phyloP scores from a whole-genome alignment of 2,329 filamentous ascomycete species.

The Penicillium glabrum region DNA sequence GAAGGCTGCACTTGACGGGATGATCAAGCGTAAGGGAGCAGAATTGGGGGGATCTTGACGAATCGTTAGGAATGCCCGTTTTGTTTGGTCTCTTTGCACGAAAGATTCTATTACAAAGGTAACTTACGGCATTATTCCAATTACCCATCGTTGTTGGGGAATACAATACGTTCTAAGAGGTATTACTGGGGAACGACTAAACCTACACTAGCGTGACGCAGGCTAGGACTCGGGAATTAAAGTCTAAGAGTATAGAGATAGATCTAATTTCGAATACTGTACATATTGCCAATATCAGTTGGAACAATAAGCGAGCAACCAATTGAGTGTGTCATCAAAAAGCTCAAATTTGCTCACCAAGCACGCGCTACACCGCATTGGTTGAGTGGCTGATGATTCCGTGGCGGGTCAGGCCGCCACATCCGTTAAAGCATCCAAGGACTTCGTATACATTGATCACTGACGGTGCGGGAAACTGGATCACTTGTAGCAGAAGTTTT shows the following conservation, averaged over 20 bases:
- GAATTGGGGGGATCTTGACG: background rate
- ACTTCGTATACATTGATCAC: background rate
- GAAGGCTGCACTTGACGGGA: conserved; percentile 1
- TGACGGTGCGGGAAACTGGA: background rate
- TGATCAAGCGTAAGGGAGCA: background rate
- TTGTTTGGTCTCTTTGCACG: conserved; percentile 3
- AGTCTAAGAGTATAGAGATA: too few species aligned
- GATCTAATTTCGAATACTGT: too few species aligned
- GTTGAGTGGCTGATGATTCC: background rate
- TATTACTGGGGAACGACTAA: too few species aligned
- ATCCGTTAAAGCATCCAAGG: too few species aligned
- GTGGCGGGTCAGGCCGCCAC: background rate
- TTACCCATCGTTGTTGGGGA: background rate
- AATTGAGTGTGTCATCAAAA: background rate
- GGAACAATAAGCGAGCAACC: background rate
- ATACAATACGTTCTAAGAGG: too few species aligned
- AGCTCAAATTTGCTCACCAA: background rate
- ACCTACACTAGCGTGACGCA: too few species aligned
- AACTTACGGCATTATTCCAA: conserved; percentile 3
- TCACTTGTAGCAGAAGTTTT: too few species aligned
- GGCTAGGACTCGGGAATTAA: too few species aligned
- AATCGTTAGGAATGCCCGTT: background rate
- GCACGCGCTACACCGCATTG: background rate
- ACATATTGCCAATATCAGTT: background rate
- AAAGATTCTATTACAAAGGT: background rate